Evolutionary conservation across 2,329 filamentous ascomycete genomes (phyloP).

Genomic region (Arthrocladium fulminans): DNA sequence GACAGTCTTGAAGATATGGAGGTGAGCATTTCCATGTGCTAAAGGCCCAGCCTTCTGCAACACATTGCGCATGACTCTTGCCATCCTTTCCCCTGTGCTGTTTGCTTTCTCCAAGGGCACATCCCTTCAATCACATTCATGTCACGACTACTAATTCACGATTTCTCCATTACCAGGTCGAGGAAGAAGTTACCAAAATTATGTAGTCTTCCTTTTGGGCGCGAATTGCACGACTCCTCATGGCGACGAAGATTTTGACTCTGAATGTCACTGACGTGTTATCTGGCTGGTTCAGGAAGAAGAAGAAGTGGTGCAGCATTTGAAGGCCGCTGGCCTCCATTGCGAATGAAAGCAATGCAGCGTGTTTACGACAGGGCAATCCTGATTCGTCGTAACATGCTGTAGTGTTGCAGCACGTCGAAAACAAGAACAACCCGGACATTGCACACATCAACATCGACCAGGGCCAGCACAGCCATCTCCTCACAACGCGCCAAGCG

Average conservation of each 20-base stretch:
- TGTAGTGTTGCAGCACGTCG: no score
- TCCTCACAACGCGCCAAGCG: no score
- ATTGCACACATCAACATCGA: no score
- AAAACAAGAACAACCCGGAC: no score
- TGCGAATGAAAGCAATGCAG: neutral
- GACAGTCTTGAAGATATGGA: constrained; percentile 98
- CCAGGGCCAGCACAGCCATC: no score
- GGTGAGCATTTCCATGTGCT: constrained; percentile 51
- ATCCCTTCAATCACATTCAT: no score
- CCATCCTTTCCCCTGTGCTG: no score
- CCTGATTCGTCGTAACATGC: no score
- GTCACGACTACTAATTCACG: constrained; percentile 2
- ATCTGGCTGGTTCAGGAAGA: constrained; percentile 1
- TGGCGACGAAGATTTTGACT: neutral
- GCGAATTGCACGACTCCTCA: neutral
- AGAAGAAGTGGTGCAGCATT: neutral
- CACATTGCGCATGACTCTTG: neutral
- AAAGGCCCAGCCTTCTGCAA: neutral
- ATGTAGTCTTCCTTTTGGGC: constrained; percentile 48
- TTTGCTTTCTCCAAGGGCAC: no score
- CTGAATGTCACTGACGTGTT: constrained; percentile 1
- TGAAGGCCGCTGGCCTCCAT: neutral
- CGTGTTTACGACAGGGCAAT: neutral
- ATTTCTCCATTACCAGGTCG: constrained; percentile 52
- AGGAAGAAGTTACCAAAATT: constrained; percentile 84